These are phyloP conservation scores for Clathrus columnatus DNA, from an alignment of 768 basidiomycete genomes.

Conservation along the genomic window DNA sequence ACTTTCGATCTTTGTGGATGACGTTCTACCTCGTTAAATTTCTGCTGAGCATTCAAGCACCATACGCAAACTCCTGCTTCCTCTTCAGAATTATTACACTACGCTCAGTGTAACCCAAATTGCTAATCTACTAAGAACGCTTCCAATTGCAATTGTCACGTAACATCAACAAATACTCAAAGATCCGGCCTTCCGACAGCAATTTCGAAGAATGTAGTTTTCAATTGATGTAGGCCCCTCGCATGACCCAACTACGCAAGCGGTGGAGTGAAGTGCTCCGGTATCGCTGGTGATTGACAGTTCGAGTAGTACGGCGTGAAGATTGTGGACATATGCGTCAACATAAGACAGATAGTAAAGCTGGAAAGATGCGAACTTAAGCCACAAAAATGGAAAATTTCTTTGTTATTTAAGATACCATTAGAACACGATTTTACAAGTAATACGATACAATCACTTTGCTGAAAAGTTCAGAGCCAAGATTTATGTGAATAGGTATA, in stretches of 20 bases:
- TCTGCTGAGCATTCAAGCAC: constrained; percentile 61
- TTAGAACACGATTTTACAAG: no score
- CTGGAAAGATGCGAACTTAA: no score
- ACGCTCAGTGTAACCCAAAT: constrained; percentile 71
- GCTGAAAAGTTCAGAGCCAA: no score
- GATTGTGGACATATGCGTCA: constrained; percentile 86
- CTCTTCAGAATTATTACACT: constrained; percentile 72
- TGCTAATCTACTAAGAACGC: constrained; percentile 66
- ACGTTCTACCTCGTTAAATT: constrained; percentile 44
- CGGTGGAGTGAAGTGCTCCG: constrained; percentile 89
- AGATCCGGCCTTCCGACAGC: constrained; percentile 82
- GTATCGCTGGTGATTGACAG: constrained; percentile 83
- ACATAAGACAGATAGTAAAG: no score
- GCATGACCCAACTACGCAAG: constrained; percentile 77
- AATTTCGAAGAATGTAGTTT: constrained; percentile 93
- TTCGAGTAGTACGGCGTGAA: constrained; percentile 94
- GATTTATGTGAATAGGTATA: no score
- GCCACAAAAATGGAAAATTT: no score
- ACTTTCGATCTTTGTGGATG: constrained; percentile 89
- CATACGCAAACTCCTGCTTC: constrained; percentile 74
- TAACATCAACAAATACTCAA: constrained; percentile 78
- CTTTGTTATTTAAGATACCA: no score
- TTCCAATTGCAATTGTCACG: constrained; percentile 72
- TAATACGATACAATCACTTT: no score
- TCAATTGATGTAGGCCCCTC: constrained; percentile 93